These are phyloP conservation scores for Pseudogymnoascus sp. DNA, from an alignment of 2,329 filamentous ascomycete species.

Conservation along the genomic window DNA sequence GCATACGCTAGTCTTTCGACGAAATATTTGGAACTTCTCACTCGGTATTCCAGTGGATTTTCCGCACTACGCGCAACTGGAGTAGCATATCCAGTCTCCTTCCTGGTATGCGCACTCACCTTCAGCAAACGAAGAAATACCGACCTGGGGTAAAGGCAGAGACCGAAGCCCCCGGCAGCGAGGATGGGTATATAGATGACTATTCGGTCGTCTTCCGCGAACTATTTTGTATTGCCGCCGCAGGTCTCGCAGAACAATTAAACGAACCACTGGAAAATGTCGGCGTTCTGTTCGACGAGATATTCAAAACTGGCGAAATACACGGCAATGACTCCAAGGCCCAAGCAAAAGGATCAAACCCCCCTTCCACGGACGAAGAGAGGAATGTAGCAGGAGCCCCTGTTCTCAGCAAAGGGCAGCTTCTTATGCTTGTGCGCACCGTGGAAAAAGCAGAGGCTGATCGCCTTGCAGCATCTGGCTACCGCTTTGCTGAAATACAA, in stretches of 20 bases:
- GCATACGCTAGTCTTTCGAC: slow-evolving; percentile 44
- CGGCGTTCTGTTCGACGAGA: slow-evolving; percentile 69
- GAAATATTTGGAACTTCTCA: slow-evolving; percentile 72
- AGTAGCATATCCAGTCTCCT: slow-evolving; percentile 58
- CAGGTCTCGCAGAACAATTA: slow-evolving; percentile 62
- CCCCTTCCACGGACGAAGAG: slow-evolving; percentile 33
- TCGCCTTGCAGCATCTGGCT: slow-evolving; percentile 63
- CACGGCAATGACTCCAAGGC: neutral
- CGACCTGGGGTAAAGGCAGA: slow-evolving; percentile 30
- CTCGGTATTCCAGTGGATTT: slow-evolving; percentile 81
- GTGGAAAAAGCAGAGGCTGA: slow-evolving; percentile 53
- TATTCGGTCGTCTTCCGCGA: slow-evolving; percentile 76
- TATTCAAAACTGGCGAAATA: slow-evolving; percentile 55
- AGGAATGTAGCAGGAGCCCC: slow-evolving; percentile 28
- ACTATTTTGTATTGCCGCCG: slow-evolving; percentile 73
- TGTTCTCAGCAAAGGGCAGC: slow-evolving; percentile 61
- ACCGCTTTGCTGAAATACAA: slow-evolving; percentile 64
- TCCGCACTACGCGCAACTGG: slow-evolving; percentile 75
- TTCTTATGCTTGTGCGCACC: slow-evolving; percentile 70
- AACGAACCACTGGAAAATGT: slow-evolving; percentile 55
- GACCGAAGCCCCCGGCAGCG: slow-evolving; percentile 43
- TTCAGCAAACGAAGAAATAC: slow-evolving; percentile 42
- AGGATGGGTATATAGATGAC: slow-evolving; percentile 54
- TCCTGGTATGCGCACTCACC: slow-evolving; percentile 63
- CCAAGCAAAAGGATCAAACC: neutral